phyloP scores from a whole-genome alignment of 768 basidiomycete genomes.

The Crepidotus variabilis region DNA sequence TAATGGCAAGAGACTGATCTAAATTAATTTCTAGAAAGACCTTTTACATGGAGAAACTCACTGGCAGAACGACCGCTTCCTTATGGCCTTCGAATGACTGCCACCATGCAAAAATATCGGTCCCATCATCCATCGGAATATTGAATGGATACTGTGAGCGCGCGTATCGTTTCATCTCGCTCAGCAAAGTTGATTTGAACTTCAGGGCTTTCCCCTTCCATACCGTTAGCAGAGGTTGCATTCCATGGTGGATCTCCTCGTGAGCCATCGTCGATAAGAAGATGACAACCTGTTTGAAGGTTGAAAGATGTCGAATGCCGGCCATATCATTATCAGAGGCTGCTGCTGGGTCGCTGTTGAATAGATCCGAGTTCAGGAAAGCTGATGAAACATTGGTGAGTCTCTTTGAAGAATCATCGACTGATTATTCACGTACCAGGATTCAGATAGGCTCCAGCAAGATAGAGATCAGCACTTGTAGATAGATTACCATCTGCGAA shows the following conservation, averaged over 20 bases:
- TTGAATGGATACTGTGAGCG: constrained; percentile 16
- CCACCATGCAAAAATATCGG: too few species aligned
- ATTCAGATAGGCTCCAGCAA: constrained; percentile 20
- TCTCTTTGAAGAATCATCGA: too few species aligned
- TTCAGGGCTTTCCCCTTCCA: constrained; percentile 15
- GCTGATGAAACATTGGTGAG: too few species aligned
- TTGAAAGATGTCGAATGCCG: constrained; percentile 7
- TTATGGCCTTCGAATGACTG: too few species aligned
- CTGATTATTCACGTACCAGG: constrained; percentile 5
- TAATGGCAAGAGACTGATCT: constrained; percentile 13
- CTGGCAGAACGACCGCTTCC: neutral
- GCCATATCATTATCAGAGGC: neutral
- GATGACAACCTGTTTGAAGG: constrained; percentile 5
- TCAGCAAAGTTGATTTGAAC: neutral
- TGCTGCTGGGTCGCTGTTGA: neutral
- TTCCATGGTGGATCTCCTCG: constrained; percentile 11
- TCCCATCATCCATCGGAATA: too few species aligned
- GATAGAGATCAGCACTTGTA: constrained; percentile 13
- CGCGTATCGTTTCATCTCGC: constrained; percentile 7
- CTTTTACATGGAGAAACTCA: neutral
- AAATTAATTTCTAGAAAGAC: too few species aligned
- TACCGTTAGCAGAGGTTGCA: constrained; percentile 4
- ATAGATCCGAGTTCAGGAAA: neutral
- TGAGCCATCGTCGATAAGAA: constrained; percentile 6
- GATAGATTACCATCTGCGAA: constrained; percentile 17